Evolutionary conservation across 768 basidiomycete species (phyloP).

Genomic region (Lactifluus pinguis): DNA sequence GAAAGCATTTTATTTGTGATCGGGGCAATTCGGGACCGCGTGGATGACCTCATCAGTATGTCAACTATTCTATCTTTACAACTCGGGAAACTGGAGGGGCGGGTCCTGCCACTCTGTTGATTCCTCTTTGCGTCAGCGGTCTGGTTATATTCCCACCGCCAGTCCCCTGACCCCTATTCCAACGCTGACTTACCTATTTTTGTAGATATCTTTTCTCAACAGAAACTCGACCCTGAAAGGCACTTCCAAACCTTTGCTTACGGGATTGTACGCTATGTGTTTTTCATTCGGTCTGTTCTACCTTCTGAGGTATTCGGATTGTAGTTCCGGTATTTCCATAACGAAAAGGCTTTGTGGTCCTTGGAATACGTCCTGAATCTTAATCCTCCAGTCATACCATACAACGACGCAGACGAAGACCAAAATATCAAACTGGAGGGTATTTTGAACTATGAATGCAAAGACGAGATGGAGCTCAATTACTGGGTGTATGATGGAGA

Average conservation of each 20-base stretch:
- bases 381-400: background rate
- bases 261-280: constrained; percentile 14
- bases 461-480: constrained; percentile 3
- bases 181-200: background rate
- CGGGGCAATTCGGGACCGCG: background rate
- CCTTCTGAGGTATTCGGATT: background rate
- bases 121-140: no score
- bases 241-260: constrained; percentile 20
- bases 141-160: no score
- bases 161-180: no score
- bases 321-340: constrained; percentile 3
- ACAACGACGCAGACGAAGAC: constrained; percentile 7
- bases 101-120: no score
- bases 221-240: constrained; percentile 11
- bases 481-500: constrained; percentile 7
- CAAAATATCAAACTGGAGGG: background rate
- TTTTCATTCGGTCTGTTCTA: background rate
- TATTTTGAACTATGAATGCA: background rate
- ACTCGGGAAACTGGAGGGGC: no score
- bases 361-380: background rate
- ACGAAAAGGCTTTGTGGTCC: background rate
- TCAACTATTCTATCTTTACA: background rate
- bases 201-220: constrained; percentile 19
- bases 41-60: constrained; percentile 3
- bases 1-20: background rate